Conservation (phyloP, 345 rosid species). For the Pseudoturritis turrita region DNA sequence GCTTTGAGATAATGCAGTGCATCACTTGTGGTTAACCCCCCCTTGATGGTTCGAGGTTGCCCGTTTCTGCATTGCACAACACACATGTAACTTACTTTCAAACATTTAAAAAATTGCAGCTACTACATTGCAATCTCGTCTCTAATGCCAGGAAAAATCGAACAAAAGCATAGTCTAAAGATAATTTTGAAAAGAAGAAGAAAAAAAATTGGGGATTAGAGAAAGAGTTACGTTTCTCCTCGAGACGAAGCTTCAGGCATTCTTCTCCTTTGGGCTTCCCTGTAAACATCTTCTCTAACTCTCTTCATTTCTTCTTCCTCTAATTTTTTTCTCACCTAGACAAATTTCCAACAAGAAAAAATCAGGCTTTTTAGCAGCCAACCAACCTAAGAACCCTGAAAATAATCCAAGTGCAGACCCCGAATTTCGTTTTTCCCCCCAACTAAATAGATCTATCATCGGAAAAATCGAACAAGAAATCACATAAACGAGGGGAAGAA, state of each 20-base stretch:
- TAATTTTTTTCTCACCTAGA: background rate
- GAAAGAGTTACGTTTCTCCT: slow-evolving; percentile 66
- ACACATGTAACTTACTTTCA: slow-evolving; percentile 1
- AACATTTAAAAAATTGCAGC: slow-evolving; percentile 4
- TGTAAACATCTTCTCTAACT: slow-evolving; percentile 63
- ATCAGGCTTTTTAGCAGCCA: slow-evolving; percentile 33
- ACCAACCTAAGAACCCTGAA: slow-evolving; percentile 42
- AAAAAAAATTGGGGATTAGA: background rate
- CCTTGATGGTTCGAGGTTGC: slow-evolving; percentile 46
- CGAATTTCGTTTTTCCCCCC: background rate
- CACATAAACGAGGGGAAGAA: background rate
- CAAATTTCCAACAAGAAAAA: background rate
- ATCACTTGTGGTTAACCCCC: slow-evolving; percentile 71
- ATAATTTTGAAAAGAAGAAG: slow-evolving; percentile 3
- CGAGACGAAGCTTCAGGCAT: slow-evolving; percentile 54
- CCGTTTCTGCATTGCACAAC: slow-evolving; percentile 51
- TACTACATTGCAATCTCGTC: background rate
- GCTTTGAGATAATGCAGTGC: slow-evolving; percentile 86
- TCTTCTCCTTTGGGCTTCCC: slow-evolving; percentile 42
- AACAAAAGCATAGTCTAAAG: slow-evolving; percentile 7
- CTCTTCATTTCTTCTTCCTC: slow-evolving; percentile 58
- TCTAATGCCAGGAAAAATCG: background rate
- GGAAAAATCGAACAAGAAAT: background rate
- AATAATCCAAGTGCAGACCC: slow-evolving; percentile 26
- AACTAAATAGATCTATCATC: slow-evolving; percentile 10